Conservation (phyloP, 1,284 basidiomycete species). For the Bondarzewia mesenterica region DNA sequence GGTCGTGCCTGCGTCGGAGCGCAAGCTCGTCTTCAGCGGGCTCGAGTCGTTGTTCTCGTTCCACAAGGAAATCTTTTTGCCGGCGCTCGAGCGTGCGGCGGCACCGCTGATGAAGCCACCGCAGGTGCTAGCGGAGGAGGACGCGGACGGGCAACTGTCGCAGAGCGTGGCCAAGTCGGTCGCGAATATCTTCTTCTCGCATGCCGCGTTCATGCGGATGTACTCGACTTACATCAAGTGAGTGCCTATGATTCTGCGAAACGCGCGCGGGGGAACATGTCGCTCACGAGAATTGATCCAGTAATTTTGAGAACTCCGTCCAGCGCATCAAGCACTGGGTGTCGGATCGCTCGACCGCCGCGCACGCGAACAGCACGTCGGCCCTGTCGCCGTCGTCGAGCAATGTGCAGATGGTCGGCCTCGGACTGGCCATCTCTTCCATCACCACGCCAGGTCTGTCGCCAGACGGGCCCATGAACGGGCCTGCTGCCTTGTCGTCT, state of each 20-base stretch:
- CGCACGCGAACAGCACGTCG: slow-evolving; percentile 29
- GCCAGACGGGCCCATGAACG: slow-evolving; percentile 26
- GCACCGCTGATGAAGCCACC: slow-evolving; percentile 51
- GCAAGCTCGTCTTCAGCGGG: slow-evolving; percentile 90
- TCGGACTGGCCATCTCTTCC: slow-evolving; percentile 53
- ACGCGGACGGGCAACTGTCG: slow-evolving; percentile 70
- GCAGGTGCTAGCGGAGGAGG: slow-evolving; percentile 40
- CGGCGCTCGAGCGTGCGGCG: slow-evolving; percentile 75
- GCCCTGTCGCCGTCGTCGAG: slow-evolving; percentile 54
- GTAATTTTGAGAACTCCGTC: slow-evolving; percentile 89
- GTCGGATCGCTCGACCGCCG: slow-evolving; percentile 39
- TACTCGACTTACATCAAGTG: slow-evolving; percentile 96
- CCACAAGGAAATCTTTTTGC: slow-evolving; percentile 88
- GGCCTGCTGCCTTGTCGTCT: slow-evolving; percentile 38
- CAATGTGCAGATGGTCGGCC: slow-evolving; percentile 53
- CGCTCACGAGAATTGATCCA: too few relatives aligned
- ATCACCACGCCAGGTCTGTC: slow-evolving; percentile 38
- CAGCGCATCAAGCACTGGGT: slow-evolving; percentile 83
- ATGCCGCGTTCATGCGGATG: slow-evolving; percentile 96
- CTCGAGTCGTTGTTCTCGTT: slow-evolving; percentile 89
- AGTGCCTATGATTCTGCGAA: slow-evolving; percentile 23
- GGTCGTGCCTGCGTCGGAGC: slow-evolving; percentile 78
- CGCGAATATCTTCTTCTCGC: slow-evolving; percentile 84
- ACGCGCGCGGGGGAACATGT: too few relatives aligned
- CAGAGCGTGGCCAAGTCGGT: slow-evolving; percentile 73